Base-by-base conservation (phyloP, 2,329 filamentous ascomycete genomes). In the Cercospora sp. region DNA sequence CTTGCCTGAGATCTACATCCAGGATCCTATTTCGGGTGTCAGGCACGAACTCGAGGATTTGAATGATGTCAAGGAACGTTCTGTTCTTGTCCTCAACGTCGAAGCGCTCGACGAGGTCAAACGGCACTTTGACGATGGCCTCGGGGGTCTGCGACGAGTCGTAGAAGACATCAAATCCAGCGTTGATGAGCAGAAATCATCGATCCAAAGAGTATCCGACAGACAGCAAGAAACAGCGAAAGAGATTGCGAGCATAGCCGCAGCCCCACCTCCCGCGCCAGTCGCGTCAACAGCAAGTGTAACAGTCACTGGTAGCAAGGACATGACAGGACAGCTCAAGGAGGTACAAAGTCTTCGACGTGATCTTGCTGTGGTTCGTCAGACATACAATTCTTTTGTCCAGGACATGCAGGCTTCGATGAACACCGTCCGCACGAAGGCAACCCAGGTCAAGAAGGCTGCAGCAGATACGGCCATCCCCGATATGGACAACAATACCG, bases 101-200 rank as follows among this genome's bases (percentile, higher is more conserved):
- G 95, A 99, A 77, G 88, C 90, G 16, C 85, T 99, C 4, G 95
- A 99, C 77, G 95, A 99, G 80, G 94, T 99, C 42, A 98, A 98
- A 81, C 89, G 90, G 60, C 95, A 98, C 77, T 93, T 99, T 72
- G 95, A 99, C 71, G 94, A 99, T 72, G 93, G 94, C 51, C 85
- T 99, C 61, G 90, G 90, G 9, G 89, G 90, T 6, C 84, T 99
- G 60, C 92, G 90, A 72, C 88, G 89, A 66, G 86, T 97, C 31
- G 89, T 99, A n/a, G 91, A 96, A 74, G 90, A 92, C 66, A 89
- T 99, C 67, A 92, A 91, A 79, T 90, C 91, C 63, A 90, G 91
- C 53, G 86, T 99, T 9, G 90, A 93, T 66, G 91, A 93, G 57
- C 95, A 98, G 76, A 89, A 92, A 60, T 86, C 88, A 3, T 89